phyloP scores from a whole-genome alignment of 2,329 filamentous ascomycete species.

The Nemania sp. region DNA sequence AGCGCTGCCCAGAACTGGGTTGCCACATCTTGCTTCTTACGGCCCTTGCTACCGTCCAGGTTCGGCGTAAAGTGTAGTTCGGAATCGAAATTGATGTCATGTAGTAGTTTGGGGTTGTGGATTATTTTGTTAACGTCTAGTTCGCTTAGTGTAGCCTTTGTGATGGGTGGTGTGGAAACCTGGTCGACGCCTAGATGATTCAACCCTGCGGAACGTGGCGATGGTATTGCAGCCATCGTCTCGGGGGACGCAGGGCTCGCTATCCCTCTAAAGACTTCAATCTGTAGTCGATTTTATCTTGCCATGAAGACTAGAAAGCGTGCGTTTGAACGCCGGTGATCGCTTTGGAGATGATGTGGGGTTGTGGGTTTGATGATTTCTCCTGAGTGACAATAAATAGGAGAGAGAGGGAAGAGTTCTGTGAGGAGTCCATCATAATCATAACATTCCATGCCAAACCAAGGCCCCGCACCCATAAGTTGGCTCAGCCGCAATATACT shows the following conservation, averaged over 20 bases:
- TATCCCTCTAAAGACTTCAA: neutral
- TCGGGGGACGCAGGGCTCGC: neutral
- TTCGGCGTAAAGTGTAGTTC: neutral
- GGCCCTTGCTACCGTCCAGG: neutral
- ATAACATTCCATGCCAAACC: neutral
- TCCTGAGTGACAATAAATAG: neutral
- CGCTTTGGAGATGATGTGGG: neutral
- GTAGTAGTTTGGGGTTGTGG: neutral
- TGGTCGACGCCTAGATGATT: too few species aligned
- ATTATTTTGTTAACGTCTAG: neutral
- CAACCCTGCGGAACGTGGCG: too few species aligned
- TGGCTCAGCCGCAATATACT: constrained; percentile 3
- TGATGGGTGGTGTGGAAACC: neutral
- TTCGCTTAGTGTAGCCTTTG: neutral
- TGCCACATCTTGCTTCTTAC: neutral
- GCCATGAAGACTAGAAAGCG: neutral
- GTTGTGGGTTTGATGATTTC: neutral
- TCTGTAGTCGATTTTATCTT: neutral
- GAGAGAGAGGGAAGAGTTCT: neutral
- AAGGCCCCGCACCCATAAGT: neutral
- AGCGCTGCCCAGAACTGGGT: neutral
- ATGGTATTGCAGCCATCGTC: neutral
- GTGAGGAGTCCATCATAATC: neutral
- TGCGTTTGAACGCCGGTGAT: neutral
- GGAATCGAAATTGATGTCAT: neutral